Percentiles rank a stretch among this genome's conserved stretches.
Evolutionary conservation across 495 filamentous ascomycete genomes (phyloP).

Genomic region (Xylaria venustula): DNA sequence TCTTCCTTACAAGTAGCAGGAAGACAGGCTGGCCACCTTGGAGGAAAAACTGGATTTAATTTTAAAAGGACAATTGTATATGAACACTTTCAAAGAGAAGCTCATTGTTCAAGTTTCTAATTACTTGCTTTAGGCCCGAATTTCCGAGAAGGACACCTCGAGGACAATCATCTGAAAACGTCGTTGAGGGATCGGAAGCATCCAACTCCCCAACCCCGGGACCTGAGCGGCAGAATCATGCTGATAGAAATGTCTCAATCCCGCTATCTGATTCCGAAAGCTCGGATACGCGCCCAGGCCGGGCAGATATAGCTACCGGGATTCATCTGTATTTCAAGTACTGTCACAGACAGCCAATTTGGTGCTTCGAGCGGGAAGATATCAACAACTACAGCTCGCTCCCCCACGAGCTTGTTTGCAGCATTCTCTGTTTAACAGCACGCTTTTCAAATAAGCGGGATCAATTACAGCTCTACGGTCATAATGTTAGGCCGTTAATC

Average conservation of each 20-base stretch:
- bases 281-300: conserved; percentile 27
- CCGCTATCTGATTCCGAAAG: conserved; percentile 34
- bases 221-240: conserved; percentile 20
- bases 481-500: conserved; percentile 41
- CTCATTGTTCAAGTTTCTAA: background rate
- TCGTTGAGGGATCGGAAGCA: conserved; percentile 10
- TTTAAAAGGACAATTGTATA: conserved; percentile 36
- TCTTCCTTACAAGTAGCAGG: conserved; percentile 33
- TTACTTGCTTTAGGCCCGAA: conserved; percentile 11
- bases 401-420: conserved; percentile 43
- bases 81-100: background rate
- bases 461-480: conserved; percentile 39
- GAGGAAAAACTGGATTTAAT: conserved; percentile 51
- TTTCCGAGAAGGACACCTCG: conserved; percentile 11
- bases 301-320: conserved; percentile 30
- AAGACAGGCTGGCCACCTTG: conserved; percentile 43
- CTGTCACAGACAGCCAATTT: conserved; percentile 49
- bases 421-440: conserved; percentile 42
- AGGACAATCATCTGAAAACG: conserved; percentile 17
- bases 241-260: conserved; percentile 28
- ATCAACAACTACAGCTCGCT: conserved; percentile 35
- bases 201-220: conserved; percentile 14
- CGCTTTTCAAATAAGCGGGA: conserved; percentile 41
- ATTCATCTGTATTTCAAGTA: conserved; percentile 46
- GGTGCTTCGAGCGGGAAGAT: conserved; percentile 48